Evolutionary conservation across 2,329 filamentous ascomycete species (phyloP), one percentile per base, ranked within the genome.

Genomic region (Daldinia sp.): DNA sequence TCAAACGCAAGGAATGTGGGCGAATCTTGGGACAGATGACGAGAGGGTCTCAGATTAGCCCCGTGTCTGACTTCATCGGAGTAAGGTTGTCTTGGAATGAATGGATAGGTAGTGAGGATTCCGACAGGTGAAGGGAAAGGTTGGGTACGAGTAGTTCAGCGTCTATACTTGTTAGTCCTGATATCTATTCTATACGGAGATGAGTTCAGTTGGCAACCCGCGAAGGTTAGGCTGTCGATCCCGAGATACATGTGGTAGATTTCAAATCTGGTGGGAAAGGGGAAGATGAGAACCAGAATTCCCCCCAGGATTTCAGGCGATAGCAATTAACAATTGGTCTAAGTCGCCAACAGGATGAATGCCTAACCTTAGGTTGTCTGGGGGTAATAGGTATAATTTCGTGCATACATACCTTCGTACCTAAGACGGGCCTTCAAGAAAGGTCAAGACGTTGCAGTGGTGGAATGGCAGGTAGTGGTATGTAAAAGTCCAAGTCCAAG

Each of bases 31-130:
- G 56, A 61, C 39, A 59, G 61, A 63, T 46, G 65, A 66, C 54
- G 66, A 71, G 68, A 69, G 57, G 60, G 74, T 72, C 68, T 72
- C 69, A 69, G 72, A 62, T 68, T 57, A 69, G 70, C 63, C 66
- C 66, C 61, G 64, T 67, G 54, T 55, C 58, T 60, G 62, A 65
- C 63, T 68, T 71, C 70, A 72, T 70, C 60, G 66, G 63, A 71
- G 33, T 23, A 23, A 2, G 20, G 20, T 59, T 61, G 60, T 65
- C 62, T 62, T 71, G 67, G 68, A 73, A 73, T 72, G 63, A 61
- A 62, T 18, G n/a, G n/a, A n/a, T n/a, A n/a, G n/a, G n/a, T n/a
- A 35, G 68, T 39, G 63, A 68, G 55, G 56, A 65, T 41, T 64
- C 67, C 42, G 63, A 57, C 41, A 53, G 69, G 60, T 46, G 59